Base-by-base conservation (phyloP, 345 rosid genomes). In the Linum trigynum region DNA sequence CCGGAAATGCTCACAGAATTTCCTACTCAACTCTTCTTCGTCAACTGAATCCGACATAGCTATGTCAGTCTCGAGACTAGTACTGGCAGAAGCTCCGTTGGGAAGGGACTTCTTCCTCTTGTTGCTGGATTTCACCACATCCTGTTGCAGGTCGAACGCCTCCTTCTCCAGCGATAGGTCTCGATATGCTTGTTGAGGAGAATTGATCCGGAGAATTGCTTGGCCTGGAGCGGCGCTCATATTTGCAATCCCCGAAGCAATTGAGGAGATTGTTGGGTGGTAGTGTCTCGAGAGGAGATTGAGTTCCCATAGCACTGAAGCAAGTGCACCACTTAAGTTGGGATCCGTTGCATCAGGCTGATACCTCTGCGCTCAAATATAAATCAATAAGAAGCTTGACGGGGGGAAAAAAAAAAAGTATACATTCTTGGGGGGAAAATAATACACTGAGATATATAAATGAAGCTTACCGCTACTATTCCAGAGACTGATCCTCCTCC, bases 401-500 rank as follows among this genome's bases (percentile, higher is more conserved):
- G 32, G 32, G 32, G 32, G 32, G 32, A 23, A 23, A 23, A 23
- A 23, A 23, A 23, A 23, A 23, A 23, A 23, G 32, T 23, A 23
- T 23, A 23, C 32, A 23, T 23, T 23, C 32, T 23, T 23, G 32
- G 32, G 32, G 32, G 32, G 32, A 23, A 23, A 23, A 23, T 23
- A 23, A 23, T 23, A 23, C 32, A 0, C 32, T n/a, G n/a, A n/a
- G 32, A 23, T 23, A 23, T 23, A 23, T 23, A 23, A n/a, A n/a
- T 23, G 63, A 71, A 74, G 65, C 92, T 75, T 86, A 91, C 99
- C 16, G 85, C 77, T n/a, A 95, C 76, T 14, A 90, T 84, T 73
- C 99, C 97, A 2, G 96, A 86, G 55, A 88, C 89, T 8, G 97
- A 94, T 78, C 97, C 99, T 57, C 99, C 97, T 38, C 97, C 97